Evolutionary conservation across 805 yeast species (phyloP), one percentile per base, ranked within the genome.

Genomic region (Schwanniomyces yamadae): DNA sequence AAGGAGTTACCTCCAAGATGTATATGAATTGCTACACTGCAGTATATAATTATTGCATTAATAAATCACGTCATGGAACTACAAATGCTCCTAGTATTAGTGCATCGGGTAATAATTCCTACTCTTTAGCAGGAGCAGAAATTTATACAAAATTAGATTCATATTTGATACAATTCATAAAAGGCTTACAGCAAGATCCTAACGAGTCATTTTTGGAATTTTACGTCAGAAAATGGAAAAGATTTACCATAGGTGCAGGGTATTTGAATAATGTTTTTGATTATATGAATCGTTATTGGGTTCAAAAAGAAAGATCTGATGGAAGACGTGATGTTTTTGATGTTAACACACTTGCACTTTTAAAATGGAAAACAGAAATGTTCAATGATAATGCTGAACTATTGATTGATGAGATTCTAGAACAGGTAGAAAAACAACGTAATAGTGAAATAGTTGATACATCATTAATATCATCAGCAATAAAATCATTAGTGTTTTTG

Each of bases 201-300:
- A 70, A 73, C 32, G 95, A 87, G 49, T 64, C 82, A 1, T 84
- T 88, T 49, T 67, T 90, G 37, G 84, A 81, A 42, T 87, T 85
- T 54, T 93, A 93, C 52, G 95, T 87, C 29, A 73, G 80, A 53
- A 78, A 83, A 46, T 95, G 98, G 96, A 80, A 80, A 44, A 76
- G 98, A 41, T 93, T 76, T 57, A 79, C 95, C 15, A 80, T 87
- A 35, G 98, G 98, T 18, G 95, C 98, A 1, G 84, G 89, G 11
- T 85, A 87, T 60, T 65, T 93, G 57, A 89, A 88, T 59, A 93
- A 95, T 57, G 90, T 95, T 5, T 86, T 93, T 53, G 96, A 91
- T 58, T 93, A 93, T 61, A 80, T 93, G 77, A 93, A 93, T 61
- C 77, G 98, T 43, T 93, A 91, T 63, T 93, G 99, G 99, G 96